These are phyloP conservation scores for Tuber indicum DNA, from an alignment of 495 filamentous ascomycete genomes.

Conservation along the genomic window DNA sequence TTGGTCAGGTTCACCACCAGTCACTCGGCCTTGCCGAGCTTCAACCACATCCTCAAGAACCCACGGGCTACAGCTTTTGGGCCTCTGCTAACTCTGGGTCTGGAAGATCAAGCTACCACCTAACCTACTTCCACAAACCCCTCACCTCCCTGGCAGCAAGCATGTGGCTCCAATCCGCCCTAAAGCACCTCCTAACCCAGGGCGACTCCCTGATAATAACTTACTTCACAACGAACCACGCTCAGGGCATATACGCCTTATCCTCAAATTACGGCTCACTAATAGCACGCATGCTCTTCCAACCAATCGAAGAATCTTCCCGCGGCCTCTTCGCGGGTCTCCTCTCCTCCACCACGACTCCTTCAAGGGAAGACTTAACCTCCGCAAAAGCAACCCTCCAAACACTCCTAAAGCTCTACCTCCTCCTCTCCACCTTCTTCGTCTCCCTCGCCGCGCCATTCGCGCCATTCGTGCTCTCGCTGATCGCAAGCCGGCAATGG, in stretches of 20 bases:
- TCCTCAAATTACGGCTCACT: conserved; percentile 93
- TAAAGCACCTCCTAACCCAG: conserved; percentile 91
- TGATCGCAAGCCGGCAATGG: conserved; percentile 73
- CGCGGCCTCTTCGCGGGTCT: conserved; percentile 79
- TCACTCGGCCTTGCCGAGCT: background rate
- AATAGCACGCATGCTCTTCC: conserved; percentile 81
- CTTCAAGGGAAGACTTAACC: conserved; percentile 25
- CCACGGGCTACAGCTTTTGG: background rate
- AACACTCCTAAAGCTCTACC: conserved; percentile 56
- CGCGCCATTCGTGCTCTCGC: conserved; percentile 60
- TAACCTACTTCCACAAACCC: conserved; percentile 39
- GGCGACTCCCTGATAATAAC: conserved; percentile 86
- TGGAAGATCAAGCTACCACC: conserved; percentile 20
- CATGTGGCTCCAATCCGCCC: conserved; percentile 74
- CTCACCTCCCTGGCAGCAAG: conserved; percentile 57
- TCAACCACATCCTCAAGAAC: background rate
- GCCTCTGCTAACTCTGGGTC: conserved; percentile 5
- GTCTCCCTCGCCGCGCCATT: conserved; percentile 63
- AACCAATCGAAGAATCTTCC: conserved; percentile 87
- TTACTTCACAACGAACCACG: conserved; percentile 61
- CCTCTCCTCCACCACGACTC: conserved; percentile 42
- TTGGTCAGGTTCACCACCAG: background rate
- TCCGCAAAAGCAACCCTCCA: conserved; percentile 48
- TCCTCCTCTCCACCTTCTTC: conserved; percentile 61
- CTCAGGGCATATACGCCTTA: conserved; percentile 89